Percentiles rank a stretch among this genome's conserved stretches.
Conservation (phyloP, 176 grass and related monocot genomes). For the Ampelocalamus luodianensis region DNA sequence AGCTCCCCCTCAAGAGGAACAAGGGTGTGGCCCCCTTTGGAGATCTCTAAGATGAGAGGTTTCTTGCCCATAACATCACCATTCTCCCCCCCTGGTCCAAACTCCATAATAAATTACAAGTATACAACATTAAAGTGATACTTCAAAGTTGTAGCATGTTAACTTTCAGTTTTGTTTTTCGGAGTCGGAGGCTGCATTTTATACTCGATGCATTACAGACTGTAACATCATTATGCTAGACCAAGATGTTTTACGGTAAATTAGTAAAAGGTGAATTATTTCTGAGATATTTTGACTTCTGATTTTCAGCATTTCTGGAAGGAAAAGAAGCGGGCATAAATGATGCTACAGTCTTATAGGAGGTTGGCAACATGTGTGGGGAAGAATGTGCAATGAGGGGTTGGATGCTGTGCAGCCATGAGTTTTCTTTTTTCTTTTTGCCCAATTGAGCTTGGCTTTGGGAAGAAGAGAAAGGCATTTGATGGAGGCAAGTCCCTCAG, state of each 20-base stretch:
- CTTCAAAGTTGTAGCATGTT: constrained; percentile 6
- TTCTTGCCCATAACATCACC: constrained; percentile 37
- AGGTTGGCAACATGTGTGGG: constrained; percentile 35
- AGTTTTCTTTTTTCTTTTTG: constrained; percentile 12
- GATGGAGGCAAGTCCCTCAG: constrained; percentile 47
- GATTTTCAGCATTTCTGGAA: constrained; percentile 37
- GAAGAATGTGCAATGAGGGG: constrained; percentile 1
- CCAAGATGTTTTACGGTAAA: background rate
- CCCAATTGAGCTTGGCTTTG: constrained; percentile 44
- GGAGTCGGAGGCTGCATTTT: background rate
- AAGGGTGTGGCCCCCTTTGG: constrained; percentile 41
- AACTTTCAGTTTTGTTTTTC: background rate
- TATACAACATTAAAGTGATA: constrained; percentile 1
- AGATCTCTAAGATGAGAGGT: constrained; percentile 55
- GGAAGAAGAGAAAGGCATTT: constrained; percentile 61
- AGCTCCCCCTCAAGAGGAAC: constrained; percentile 51
- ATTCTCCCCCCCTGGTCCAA: constrained; percentile 37
- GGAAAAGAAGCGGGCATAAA: constrained; percentile 7
- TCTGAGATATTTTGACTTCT: constrained; percentile 12
- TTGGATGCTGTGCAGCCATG: constrained; percentile 44
- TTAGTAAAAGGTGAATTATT: background rate
- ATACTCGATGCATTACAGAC: background rate
- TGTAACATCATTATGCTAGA: background rate
- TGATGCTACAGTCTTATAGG: constrained; percentile 13
- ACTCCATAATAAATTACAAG: constrained; percentile 28